Evolutionary conservation across 495 filamentous ascomycete species (phyloP), one percentile per base, ranked within the genome.

Genomic region (Talaromyces thailandensis): DNA sequence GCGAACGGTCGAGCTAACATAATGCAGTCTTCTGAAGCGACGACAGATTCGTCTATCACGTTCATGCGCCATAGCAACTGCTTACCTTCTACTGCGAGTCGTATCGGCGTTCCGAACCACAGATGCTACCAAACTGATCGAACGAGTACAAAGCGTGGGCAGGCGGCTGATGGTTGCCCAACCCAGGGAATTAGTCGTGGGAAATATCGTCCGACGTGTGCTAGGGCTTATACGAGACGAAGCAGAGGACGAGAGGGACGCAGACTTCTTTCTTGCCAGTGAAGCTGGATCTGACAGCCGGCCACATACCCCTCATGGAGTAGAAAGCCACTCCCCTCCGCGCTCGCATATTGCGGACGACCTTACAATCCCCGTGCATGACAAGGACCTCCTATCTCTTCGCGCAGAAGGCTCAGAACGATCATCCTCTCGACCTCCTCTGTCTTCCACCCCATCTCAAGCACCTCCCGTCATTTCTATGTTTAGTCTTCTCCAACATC

Each of bases 181-280:
- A 64, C 93, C 94, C 14, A 79, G 87, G 18, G 94, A 97, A 75
- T 85, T 95, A 68, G 91, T 89, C 3, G 92, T 96, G 25, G 93
- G 93, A 53, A 98, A 98, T 66, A 89, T 98, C 67, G 90, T 96
- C 31, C 82, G 93, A 60, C 87, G 94, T 61, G 88, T 97, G 18
- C 76, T 98, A 23, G 92, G 91, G 40, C 80, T 98, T 56, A 92
- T 98, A 65, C 85, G 94, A 25, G 93, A 97, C 69, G 93, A 97
- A 68, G 87, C 88, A 35, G 85, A 90, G 57, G 92, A 93, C 67
- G 88, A 92, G 59, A 77, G 88, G 51, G 90, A 88, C 53, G 87
- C 79, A 43, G 89, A 89, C 61, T 79, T 79, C 51, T 67, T 71
- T n/a, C 80, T 81, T 45, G 64, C 66, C 65, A 79, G 83, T 65